Evolutionary conservation across 768 basidiomycete genomes (phyloP), one percentile per base, ranked within the genome.

Genomic region (Xerocomus potaroensis): DNA sequence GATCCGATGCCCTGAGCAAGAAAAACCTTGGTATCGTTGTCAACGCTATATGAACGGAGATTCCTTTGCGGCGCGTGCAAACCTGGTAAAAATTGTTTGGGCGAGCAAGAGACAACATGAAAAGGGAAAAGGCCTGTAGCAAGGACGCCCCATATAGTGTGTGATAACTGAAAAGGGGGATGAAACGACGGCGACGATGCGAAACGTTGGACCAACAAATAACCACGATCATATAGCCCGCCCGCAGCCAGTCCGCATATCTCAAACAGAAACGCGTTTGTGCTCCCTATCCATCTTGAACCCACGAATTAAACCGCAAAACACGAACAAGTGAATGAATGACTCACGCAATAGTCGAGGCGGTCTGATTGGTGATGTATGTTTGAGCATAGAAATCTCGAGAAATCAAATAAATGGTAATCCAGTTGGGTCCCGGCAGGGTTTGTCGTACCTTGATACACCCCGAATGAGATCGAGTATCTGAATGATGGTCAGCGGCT

Each of bases 171-270:
- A 16, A 29, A 21, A 55, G 37, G 53, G 43, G 58, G 11, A 37
- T 4, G 14, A 36, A 31, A 45, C n/a, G 30, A 19, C 24, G 10
- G 29, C 11, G 14, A 27, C 14, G n/a, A 24, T 5, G 2, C 21
- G 26, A 16, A 23, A 29, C 10, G 22, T 15, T 23, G 36, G 15
- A 50, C 71, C 54, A 54, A 74, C 74, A 77, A 78, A 58, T 77
- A 75, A 41, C 80, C 79, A 18, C 67, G 67, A 41, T 81, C 80
- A 53, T 77, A 77, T 6, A 72, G 59, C 38, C 73, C 67, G 11
- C 80, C 80, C 4, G 71, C 66, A 35, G 75, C 42, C 22, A 77
- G 58, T 1, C 77, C 76, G 31, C 66, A 64, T 2, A 72, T 65
- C 29, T 79, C 60, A 16, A 73, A 62, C 15, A 80, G 60, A 43